phyloP scores from a whole-genome alignment of 495 filamentous ascomycete species.

The Rhizodiscina lignyota region DNA sequence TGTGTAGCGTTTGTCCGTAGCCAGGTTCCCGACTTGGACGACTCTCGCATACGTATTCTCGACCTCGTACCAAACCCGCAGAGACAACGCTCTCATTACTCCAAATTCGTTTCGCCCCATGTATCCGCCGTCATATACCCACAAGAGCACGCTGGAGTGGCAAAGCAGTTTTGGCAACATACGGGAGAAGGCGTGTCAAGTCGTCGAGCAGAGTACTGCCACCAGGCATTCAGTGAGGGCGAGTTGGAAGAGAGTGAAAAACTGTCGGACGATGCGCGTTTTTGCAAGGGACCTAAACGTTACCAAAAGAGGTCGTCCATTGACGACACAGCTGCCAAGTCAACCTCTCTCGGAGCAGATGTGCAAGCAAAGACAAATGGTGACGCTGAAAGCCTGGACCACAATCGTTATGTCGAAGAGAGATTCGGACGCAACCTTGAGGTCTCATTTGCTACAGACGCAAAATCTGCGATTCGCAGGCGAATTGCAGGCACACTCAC shows the following conservation, averaged over 20 bases:
- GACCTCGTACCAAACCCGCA: conserved; percentile 40
- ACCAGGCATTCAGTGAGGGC: conserved; percentile 52
- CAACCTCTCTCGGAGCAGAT: conserved; percentile 11
- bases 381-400: conserved; percentile 41
- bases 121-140: conserved; percentile 62
- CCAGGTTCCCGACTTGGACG: conserved; percentile 30
- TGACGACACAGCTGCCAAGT: conserved; percentile 14
- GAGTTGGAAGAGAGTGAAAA: conserved; percentile 30
- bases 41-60: conserved; percentile 40
- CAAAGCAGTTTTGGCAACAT: conserved; percentile 94
- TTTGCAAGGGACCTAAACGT: conserved; percentile 22
- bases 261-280: conserved; percentile 3
- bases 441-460: conserved; percentile 54
- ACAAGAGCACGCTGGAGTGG: conserved; percentile 41
- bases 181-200: conserved; percentile 89
- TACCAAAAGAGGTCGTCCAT: conserved; percentile 49
- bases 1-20: conserved; percentile 57
- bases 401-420: conserved; percentile 75
- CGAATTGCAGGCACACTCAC: conserved; percentile 81
- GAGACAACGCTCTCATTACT: conserved; percentile 13
- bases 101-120: conserved; percentile 15
- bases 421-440: conserved; percentile 86
- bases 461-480: conserved; percentile 69
- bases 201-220: conserved; percentile 79
- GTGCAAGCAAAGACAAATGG: conserved; percentile 5